These are phyloP conservation scores for Typha latifolia DNA, from an alignment of 176 grass and related monocot species.

Conservation along the genomic window DNA sequence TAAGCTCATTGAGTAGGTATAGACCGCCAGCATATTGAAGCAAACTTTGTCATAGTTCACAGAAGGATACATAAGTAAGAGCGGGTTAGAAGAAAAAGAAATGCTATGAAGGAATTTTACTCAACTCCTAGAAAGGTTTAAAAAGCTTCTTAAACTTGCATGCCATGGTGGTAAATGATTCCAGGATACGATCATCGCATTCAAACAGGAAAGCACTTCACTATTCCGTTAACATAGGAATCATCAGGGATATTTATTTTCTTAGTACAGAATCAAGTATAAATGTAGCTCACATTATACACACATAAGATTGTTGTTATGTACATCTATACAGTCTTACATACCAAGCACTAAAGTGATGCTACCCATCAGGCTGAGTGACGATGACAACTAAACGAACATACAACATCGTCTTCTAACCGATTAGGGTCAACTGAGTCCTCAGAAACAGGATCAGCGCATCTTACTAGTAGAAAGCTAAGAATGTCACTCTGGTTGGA, in stretches of 20 bases:
- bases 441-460: background rate
- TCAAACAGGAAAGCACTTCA: background rate
- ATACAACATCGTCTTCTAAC: background rate
- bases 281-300: background rate
- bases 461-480: background rate
- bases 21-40: too few relatives aligned
- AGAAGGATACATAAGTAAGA: too few relatives aligned
- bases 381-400: too few relatives aligned
- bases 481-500: slow-evolving; percentile 20
- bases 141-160: too few relatives aligned
- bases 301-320: background rate
- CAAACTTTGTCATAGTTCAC: too few relatives aligned
- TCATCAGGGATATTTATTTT: background rate
- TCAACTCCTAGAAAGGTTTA: too few relatives aligned
- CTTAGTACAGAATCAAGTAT: background rate
- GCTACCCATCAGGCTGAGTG: background rate
- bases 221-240: background rate
- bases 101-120: too few relatives aligned
- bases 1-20: too few relatives aligned
- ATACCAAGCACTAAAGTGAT: background rate
- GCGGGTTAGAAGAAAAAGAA: too few relatives aligned
- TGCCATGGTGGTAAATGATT: too few relatives aligned
- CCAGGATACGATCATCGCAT: background rate
- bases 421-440: background rate
- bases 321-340: background rate